phyloP scores from a whole-genome alignment of 345 rosid species.

The Citrus cavaleriei region DNA sequence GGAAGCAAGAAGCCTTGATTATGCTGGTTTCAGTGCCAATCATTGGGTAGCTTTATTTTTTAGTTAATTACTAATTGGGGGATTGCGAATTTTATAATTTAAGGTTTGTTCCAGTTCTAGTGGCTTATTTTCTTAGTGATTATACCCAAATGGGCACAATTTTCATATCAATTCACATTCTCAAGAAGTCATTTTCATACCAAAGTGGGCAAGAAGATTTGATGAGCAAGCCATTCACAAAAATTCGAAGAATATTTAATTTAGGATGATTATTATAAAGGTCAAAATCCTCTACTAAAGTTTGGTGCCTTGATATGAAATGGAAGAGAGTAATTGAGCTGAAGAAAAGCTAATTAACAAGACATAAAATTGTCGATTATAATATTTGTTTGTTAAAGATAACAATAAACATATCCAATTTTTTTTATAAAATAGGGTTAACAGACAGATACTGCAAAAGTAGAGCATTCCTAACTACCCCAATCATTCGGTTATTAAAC shows the following conservation, averaged over 20 bases:
- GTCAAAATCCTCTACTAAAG: too few species aligned
- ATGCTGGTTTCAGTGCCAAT: background rate
- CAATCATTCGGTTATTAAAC: constrained; percentile 24
- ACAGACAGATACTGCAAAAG: background rate
- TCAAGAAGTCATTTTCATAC: background rate
- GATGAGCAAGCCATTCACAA: background rate
- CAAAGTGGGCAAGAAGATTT: background rate
- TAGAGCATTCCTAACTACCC: constrained; percentile 33
- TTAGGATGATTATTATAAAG: too few species aligned
- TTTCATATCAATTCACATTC: background rate
- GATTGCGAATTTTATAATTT: background rate
- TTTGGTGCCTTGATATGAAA: too few species aligned
- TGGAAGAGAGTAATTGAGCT: too few species aligned
- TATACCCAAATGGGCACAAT: background rate
- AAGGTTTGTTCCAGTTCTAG: background rate
- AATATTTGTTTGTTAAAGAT: too few species aligned
- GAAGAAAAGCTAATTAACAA: too few species aligned
- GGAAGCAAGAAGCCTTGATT: background rate
- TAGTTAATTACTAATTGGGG: background rate
- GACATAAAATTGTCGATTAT: too few species aligned
- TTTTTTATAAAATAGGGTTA: background rate
- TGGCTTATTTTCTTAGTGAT: background rate
- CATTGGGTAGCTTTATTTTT: background rate
- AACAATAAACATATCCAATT: too few species aligned
- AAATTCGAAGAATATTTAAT: too few species aligned